Base-by-base conservation (phyloP, 306 rosid species). In the Malus sylvestris region DNA sequence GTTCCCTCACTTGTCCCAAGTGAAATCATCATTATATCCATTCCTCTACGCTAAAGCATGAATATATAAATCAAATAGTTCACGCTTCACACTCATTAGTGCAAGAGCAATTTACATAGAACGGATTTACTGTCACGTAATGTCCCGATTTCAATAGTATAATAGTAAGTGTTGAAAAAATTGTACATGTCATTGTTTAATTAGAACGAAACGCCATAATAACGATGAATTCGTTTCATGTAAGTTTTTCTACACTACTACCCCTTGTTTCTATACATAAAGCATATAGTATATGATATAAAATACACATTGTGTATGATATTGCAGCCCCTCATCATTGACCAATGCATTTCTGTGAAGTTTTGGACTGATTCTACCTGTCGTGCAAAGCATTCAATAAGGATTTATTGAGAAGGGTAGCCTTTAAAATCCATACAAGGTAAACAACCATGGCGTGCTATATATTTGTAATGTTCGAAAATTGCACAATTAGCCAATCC, bases 261-360 rank as follows among this genome's bases (percentile, higher is more conserved):
- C 1, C 53, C 53, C 53, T 14, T 1, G 19, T 14, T 14, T 49
- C 16, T 49, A 5, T 15, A 15, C 55, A 0, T 5, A 15, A 14
- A 49, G 8, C 55, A 49, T 8, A 35, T 35, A 35, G 9, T 35
- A 35, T 35, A 35, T 35, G 40, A 6, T 6, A 35, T 35, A 35
- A 35, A 35, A 6, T 35, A 9, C 45, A 40, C 9, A 2, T 40
- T 40, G 55, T 14, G 19, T 15, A 59, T 65, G 1, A 65, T 32
- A 67, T 61, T 19, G 45, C 70, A 25, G 77, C 69, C 60, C 70
- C 46, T 61, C 77, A 73, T 4, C 69, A 11, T 61, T 61, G 77
- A 73, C 77, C 44, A 42, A 20, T 18, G 27, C 10, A 3, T 19
- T 14, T 49, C 40, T 30, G 60, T 42, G 42, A 38, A 27, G 68